A percentile compares a stretch with the other conserved stretches of the same genome.
phyloP scores from a whole-genome alignment of 1,284 basidiomycete species.

The Tilletia horrida region DNA sequence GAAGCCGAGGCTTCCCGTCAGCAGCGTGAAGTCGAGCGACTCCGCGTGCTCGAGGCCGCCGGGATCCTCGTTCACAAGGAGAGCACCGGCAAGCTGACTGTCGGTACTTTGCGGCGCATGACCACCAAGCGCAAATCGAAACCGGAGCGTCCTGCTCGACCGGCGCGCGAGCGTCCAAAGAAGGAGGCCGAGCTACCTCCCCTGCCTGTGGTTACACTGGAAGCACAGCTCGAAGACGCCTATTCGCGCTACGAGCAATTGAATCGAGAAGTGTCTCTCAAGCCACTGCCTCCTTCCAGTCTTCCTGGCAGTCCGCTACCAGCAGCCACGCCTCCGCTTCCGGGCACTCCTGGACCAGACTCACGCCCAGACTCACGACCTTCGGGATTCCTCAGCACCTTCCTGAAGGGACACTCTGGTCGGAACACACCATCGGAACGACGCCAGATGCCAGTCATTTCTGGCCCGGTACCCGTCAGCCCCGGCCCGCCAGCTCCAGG shows the following conservation, averaged over 20 bases:
- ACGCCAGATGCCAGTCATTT: conserved; percentile 27
- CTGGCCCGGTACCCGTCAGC: conserved; percentile 26
- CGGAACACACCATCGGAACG: conserved; percentile 23
- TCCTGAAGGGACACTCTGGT: conserved; percentile 30
- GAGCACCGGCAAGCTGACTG: conserved; percentile 17
- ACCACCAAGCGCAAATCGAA: conserved; percentile 26
- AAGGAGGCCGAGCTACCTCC: conserved; percentile 35
- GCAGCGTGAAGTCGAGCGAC: conserved; percentile 71
- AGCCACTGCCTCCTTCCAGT: conserved; percentile 6
- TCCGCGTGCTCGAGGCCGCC: conserved; percentile 77
- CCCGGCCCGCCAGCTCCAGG: conserved; percentile 34
- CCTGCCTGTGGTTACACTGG: conserved; percentile 39
- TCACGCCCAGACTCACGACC: background rate
- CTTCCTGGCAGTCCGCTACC: conserved; percentile 6
- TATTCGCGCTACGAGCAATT: conserved; percentile 74
- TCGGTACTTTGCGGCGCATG: conserved; percentile 28
- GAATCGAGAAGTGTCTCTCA: conserved; percentile 32
- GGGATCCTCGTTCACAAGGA: conserved; percentile 70
- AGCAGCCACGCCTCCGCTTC: background rate
- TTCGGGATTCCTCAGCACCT: conserved; percentile 38
- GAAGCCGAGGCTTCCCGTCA: conserved; percentile 62
- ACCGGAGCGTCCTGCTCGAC: conserved; percentile 34
- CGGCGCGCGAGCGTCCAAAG: conserved; percentile 25
- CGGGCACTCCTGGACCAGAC: conserved; percentile 10
- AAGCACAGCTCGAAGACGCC: conserved; percentile 69